phyloP scores from a whole-genome alignment of 1,139 yeast genomes.

The Geotrichum australiense region DNA sequence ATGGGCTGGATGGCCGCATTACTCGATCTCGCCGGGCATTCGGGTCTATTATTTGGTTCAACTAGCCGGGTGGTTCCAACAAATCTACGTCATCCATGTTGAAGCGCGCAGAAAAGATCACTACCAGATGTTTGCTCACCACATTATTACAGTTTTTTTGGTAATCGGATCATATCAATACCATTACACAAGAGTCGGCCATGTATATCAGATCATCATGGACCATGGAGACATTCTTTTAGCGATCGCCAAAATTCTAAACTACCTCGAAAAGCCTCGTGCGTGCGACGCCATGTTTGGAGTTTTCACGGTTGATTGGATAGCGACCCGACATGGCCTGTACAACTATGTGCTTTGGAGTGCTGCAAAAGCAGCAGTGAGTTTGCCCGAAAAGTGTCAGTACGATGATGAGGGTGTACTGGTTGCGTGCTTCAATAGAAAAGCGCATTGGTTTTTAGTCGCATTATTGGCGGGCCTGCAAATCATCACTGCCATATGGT shows the following conservation, averaged over 20 bases:
- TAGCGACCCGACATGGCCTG: conserved; percentile 63
- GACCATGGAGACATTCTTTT: conserved; percentile 73
- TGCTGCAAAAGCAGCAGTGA: conserved; percentile 28
- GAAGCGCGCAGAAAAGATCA: conserved; percentile 80
- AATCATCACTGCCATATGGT: conserved; percentile 62
- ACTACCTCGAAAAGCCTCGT: conserved; percentile 54
- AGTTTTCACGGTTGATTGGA: conserved; percentile 63
- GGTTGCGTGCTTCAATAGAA: conserved; percentile 52
- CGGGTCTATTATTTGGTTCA: conserved; percentile 69
- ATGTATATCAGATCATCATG: conserved; percentile 71
- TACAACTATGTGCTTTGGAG: conserved; percentile 59
- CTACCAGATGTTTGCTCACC: conserved; percentile 81
- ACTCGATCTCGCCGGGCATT: conserved; percentile 37
- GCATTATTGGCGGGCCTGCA: conserved; percentile 63
- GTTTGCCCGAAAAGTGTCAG: conserved; percentile 25
- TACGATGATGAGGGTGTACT: conserved; percentile 25
- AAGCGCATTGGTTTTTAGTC: conserved; percentile 46
- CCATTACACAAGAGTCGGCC: conserved; percentile 72
- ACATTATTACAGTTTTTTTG: conserved; percentile 66
- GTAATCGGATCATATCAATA: conserved; percentile 67
- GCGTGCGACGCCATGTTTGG: conserved; percentile 67
- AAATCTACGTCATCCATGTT: conserved; percentile 64
- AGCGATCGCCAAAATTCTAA: conserved; percentile 67
- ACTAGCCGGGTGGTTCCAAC: conserved; percentile 75
- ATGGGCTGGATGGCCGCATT: conserved; percentile 75